A percentile compares a stretch with the other conserved stretches of the same genome.
Conservation (phyloP, 306 rosid species). For the Medicago arabica region DNA sequence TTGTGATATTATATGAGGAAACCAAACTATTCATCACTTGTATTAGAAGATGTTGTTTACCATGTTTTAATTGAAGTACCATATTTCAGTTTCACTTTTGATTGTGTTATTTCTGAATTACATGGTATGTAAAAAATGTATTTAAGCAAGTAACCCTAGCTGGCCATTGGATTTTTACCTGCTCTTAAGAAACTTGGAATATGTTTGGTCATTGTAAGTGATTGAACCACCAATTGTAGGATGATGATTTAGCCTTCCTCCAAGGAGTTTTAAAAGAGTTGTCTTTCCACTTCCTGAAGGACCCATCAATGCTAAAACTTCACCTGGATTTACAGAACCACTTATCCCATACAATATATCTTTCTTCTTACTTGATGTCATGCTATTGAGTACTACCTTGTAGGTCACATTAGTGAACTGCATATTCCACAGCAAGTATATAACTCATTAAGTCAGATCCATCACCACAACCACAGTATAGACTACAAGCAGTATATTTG, state of each 20-base stretch:
- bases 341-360: conserved; percentile 81
- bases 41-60: too few relatives aligned
- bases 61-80: too few relatives aligned
- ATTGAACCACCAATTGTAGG: conserved; percentile 63
- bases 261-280: conserved; percentile 78
- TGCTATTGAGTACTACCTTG: conserved; percentile 79
- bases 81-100: too few relatives aligned
- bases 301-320: conserved; percentile 96
- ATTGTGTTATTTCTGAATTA: too few relatives aligned
- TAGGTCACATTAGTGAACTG: conserved; percentile 89
- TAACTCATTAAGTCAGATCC: background rate
- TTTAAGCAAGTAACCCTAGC: conserved; percentile 5
- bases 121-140: background rate
- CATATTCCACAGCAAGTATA: conserved; percentile 29
- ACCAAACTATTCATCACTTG: too few relatives aligned
- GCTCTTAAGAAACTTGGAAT: conserved; percentile 87
- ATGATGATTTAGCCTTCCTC: conserved; percentile 62
- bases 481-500: background rate
- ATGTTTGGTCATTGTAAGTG: conserved; percentile 80
- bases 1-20: too few relatives aligned
- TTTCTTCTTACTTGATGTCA: conserved; percentile 73
- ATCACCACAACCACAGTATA: conserved; percentile 16
- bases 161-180: conserved; percentile 48
- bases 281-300: conserved; percentile 99
- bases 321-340: conserved; percentile 88